Conservation (phyloP, 2,329 filamentous ascomycete species). For the Rhynchosporium agropyri region DNA sequence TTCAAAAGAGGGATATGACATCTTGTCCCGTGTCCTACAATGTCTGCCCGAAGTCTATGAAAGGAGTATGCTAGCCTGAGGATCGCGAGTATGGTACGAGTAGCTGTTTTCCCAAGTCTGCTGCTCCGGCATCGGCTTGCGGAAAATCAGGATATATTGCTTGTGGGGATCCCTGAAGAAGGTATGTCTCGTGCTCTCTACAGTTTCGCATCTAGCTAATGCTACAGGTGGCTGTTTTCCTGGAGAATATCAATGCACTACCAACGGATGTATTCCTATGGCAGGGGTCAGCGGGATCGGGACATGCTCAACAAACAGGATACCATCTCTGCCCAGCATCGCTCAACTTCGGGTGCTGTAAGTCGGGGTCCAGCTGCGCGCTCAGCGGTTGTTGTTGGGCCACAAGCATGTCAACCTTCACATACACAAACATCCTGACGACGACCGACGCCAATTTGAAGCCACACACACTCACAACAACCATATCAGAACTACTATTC, state of each 20-base stretch:
- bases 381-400: slow-evolving; percentile 54
- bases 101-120: slow-evolving; percentile 45
- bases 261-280: slow-evolving; percentile 49
- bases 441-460: slow-evolving; percentile 48
- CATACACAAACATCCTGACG: slow-evolving; percentile 49
- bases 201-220: slow-evolving; percentile 14
- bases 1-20: slow-evolving; percentile 35
- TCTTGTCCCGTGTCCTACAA: slow-evolving; percentile 36
- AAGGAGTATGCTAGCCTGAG: slow-evolving; percentile 45
- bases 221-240: slow-evolving; percentile 44
- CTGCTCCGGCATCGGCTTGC: slow-evolving; percentile 33
- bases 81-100: slow-evolving; percentile 51
- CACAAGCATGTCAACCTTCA: slow-evolving; percentile 50
- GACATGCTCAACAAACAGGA: slow-evolving; percentile 47
- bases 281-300: slow-evolving; percentile 46
- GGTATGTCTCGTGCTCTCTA: slow-evolving; percentile 36
- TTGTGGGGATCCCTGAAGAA: slow-evolving; percentile 37
- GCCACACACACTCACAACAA: slow-evolving; percentile 46
- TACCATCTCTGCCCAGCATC: slow-evolving; percentile 55
- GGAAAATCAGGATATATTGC: slow-evolving; percentile 34
- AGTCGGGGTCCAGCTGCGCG: slow-evolving; percentile 53
- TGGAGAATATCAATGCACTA: slow-evolving; percentile 51
- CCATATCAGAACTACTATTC: slow-evolving; percentile 45
- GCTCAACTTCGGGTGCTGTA: slow-evolving; percentile 57
- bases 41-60: slow-evolving; percentile 37